Conservation (phyloP, 2,329 filamentous ascomycete species). For the Davidsoniella virescens region DNA sequence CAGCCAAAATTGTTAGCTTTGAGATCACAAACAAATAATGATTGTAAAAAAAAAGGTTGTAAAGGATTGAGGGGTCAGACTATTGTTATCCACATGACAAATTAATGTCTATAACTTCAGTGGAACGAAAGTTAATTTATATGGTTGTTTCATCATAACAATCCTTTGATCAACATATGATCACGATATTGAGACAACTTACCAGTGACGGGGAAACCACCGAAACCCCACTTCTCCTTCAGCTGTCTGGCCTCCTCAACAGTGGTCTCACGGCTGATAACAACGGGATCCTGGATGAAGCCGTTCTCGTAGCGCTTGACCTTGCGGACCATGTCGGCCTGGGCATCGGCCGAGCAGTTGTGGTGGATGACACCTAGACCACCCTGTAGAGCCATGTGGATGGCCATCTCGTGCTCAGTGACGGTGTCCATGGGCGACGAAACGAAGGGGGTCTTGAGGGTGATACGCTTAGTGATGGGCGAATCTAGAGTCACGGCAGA, state of each 20-base stretch:
- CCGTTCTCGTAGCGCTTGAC: slow-evolving; percentile 99
- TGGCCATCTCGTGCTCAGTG: slow-evolving; percentile 98
- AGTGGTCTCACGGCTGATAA: slow-evolving; percentile 74
- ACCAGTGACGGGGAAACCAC: slow-evolving; percentile 98
- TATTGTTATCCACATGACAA: slow-evolving; percentile 58
- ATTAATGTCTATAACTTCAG: slow-evolving; percentile 58
- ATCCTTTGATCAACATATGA: background rate
- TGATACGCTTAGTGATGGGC: slow-evolving; percentile 86
- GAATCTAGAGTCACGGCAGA: slow-evolving; percentile 78
- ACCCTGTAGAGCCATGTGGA: slow-evolving; percentile 83
- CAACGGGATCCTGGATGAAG: slow-evolving; percentile 91
- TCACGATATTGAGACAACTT: slow-evolving; percentile 27
- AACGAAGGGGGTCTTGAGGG: slow-evolving; percentile 88
- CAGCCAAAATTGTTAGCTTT: slow-evolving; percentile 9
- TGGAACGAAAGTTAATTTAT: slow-evolving; percentile 99
- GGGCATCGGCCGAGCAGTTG: slow-evolving; percentile 94
- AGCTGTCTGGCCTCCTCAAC: slow-evolving; percentile 80
- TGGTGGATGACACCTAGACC: slow-evolving; percentile 94
- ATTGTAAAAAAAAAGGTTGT: slow-evolving; percentile 16
- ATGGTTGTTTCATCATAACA: slow-evolving; percentile 60
- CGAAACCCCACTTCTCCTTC: slow-evolving; percentile 97
- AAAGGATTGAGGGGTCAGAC: slow-evolving; percentile 17
- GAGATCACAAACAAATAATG: background rate
- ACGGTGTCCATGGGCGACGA: slow-evolving; percentile 99
- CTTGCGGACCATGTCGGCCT: slow-evolving; percentile 98